Percentiles rank a stretch among this genome's conserved stretches.
These are phyloP conservation scores for Stemphylium vesicarium DNA, from an alignment of 2,329 filamentous ascomycete genomes.

Conservation along the genomic window DNA sequence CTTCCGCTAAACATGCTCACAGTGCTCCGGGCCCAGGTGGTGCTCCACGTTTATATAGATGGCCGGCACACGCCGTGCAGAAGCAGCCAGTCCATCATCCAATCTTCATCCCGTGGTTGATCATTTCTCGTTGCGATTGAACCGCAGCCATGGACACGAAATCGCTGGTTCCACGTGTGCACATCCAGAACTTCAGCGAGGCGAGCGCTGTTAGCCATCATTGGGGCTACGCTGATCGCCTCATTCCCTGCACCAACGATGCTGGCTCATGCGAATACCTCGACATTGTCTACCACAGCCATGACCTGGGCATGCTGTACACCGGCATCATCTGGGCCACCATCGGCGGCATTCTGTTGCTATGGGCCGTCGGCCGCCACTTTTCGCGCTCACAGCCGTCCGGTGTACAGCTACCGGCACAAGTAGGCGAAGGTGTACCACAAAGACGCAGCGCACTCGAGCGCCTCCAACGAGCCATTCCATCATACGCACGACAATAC, in stretches of 20 bases:
- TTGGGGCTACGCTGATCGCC: slow-evolving; percentile 64
- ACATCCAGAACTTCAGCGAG: slow-evolving; percentile 55
- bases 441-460: slow-evolving; percentile 32
- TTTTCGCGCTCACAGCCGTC: slow-evolving; percentile 36
- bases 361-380: slow-evolving; percentile 51
- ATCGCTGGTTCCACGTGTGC: slow-evolving; percentile 26
- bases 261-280: slow-evolving; percentile 65
- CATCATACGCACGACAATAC: slow-evolving; percentile 55
- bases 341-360: slow-evolving; percentile 56
- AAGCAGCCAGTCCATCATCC: slow-evolving; percentile 9
- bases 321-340: slow-evolving; percentile 64
- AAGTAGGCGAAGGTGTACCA: slow-evolving; percentile 29
- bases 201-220: slow-evolving; percentile 53
- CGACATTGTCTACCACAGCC: slow-evolving; percentile 61
- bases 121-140: slow-evolving; percentile 10
- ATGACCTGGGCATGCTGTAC: slow-evolving; percentile 63
- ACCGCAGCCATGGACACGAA: slow-evolving; percentile 27
- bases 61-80: not conserved
- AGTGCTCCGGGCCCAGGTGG: not conserved
- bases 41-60: slow-evolving; percentile 19
- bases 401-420: slow-evolving; percentile 31
- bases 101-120: slow-evolving; percentile 14
- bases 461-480: slow-evolving; percentile 45
- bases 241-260: slow-evolving; percentile 65
- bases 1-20: slow-evolving; percentile 15